These are phyloP conservation scores for Crithidia thermophila DNA, from an alignment of 208 protist genomes.

Conservation along the genomic window DNA sequence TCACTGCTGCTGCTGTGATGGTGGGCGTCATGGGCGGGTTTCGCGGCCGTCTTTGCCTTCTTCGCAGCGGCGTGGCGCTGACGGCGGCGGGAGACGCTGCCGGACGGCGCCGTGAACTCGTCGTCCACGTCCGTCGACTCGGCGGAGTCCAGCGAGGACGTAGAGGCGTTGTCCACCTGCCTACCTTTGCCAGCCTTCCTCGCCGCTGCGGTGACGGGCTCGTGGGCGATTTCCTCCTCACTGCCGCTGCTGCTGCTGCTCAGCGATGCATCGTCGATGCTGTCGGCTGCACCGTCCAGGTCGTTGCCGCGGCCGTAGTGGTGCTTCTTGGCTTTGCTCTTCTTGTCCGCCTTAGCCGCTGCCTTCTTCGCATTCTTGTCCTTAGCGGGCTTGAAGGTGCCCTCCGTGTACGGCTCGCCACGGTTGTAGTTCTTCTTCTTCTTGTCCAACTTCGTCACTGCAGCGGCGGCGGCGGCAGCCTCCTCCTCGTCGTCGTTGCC, in stretches of 20 bases:
- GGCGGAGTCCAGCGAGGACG: background rate
- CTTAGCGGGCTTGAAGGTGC: slow-evolving; percentile 22
- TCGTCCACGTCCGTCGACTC: slow-evolving; percentile 15
- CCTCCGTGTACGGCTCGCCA: slow-evolving; percentile 41
- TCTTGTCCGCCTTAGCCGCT: background rate
- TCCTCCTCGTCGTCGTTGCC: background rate
- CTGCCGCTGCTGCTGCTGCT: slow-evolving; percentile 13
- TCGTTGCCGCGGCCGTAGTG: slow-evolving; percentile 15
- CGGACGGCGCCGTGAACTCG: slow-evolving; percentile 25
- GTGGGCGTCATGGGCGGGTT: background rate
- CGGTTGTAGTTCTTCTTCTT: slow-evolving; percentile 11
- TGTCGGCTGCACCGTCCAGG: slow-evolving; percentile 12
- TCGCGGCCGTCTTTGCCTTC: slow-evolving; percentile 10
- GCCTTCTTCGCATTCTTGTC: slow-evolving; percentile 9
- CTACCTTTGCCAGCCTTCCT: slow-evolving; percentile 11
- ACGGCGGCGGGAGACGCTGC: slow-evolving; percentile 18
- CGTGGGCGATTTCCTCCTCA: slow-evolving; percentile 25
- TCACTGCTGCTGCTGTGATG: background rate
- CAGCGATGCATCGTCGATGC: slow-evolving; percentile 15
- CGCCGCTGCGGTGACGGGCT: slow-evolving; percentile 31
- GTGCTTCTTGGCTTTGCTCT: background rate
- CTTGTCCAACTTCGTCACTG: background rate
- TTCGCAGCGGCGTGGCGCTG: slow-evolving; percentile 15
- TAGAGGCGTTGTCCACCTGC: slow-evolving; percentile 7
- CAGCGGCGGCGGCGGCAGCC: background rate